phyloP scores from a whole-genome alignment of 2,329 filamentous ascomycete species.

The Aspergillus glaucus region DNA sequence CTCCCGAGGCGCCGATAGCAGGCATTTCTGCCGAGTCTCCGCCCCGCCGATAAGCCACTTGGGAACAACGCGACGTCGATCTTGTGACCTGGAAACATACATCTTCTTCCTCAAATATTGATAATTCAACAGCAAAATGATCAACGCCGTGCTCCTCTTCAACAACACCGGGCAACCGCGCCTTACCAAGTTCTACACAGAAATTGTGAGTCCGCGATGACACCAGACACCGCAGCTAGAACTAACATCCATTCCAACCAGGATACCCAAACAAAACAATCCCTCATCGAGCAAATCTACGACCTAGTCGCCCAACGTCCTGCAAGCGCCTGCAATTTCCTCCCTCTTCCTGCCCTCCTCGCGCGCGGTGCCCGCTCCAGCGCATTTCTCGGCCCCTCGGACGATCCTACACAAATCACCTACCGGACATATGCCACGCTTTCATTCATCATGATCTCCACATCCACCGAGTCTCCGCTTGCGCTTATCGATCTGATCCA shows the following conservation, averaged over 20 bases:
- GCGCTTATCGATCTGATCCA: slow-evolving; percentile 95
- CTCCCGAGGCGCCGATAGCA: slow-evolving; percentile 4
- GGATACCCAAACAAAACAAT: slow-evolving; percentile 97
- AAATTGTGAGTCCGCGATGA: slow-evolving; percentile 58
- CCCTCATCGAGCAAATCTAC: slow-evolving; percentile 95
- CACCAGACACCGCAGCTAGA: background rate
- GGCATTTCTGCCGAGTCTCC: slow-evolving; percentile 9
- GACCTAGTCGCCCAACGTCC: slow-evolving; percentile 88
- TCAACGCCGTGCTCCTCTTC: slow-evolving; percentile 97
- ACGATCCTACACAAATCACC: slow-evolving; percentile 89
- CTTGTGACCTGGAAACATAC: background rate
- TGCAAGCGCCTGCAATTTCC: slow-evolving; percentile 91
- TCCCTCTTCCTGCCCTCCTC: slow-evolving; percentile 67
- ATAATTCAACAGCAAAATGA: slow-evolving; percentile 57
- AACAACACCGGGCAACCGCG: slow-evolving; percentile 96
- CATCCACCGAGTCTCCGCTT: slow-evolving; percentile 89
- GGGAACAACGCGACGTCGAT: background rate
- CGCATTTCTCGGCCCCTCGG: slow-evolving; percentile 58
- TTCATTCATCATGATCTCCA: slow-evolving; percentile 97
- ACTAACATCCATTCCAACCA: slow-evolving; percentile 33
- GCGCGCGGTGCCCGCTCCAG: slow-evolving; percentile 45
- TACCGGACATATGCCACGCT: slow-evolving; percentile 98
- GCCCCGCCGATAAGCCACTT: slow-evolving; percentile 12
- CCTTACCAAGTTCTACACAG: slow-evolving; percentile 97
- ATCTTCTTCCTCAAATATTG: background rate